Conservation (phyloP, 2,329 filamentous ascomycete genomes). For the Cercospora janseana region DNA sequence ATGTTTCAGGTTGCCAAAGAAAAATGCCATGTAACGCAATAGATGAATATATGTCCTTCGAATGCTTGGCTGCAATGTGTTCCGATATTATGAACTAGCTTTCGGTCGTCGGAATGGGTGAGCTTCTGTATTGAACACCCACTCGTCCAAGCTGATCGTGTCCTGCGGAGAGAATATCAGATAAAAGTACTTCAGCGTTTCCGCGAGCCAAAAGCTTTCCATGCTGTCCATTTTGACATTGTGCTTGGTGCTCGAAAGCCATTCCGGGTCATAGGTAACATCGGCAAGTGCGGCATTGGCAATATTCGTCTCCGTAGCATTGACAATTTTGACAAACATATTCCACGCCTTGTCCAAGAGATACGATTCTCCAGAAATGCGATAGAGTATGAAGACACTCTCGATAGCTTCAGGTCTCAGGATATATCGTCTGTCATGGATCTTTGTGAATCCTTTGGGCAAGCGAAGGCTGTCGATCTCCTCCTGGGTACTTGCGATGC, state of each 20-base stretch:
- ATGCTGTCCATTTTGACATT: constrained; percentile 43
- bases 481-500: constrained; percentile 37
- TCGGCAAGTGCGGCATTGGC: constrained; percentile 49
- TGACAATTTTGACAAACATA: constrained; percentile 50
- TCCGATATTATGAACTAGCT: constrained; percentile 8
- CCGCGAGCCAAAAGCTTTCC: constrained; percentile 51
- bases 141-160: constrained; percentile 48
- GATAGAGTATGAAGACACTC: constrained; percentile 60
- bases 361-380: constrained; percentile 55
- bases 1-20: no score
- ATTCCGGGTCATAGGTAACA: constrained; percentile 40
- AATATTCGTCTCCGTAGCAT: constrained; percentile 44
- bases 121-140: constrained; percentile 52
- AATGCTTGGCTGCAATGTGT: background rate
- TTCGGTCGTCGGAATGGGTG: constrained; percentile 45
- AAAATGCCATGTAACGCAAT: no score
- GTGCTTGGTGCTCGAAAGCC: constrained; percentile 35
- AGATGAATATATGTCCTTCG: no score
- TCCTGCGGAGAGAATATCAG: constrained; percentile 47
- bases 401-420: constrained; percentile 59
- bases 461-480: constrained; percentile 36
- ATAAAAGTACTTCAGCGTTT: constrained; percentile 53
- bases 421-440: constrained; percentile 48
- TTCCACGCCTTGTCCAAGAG: constrained; percentile 50
- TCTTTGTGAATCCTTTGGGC: constrained; percentile 45